Evolutionary conservation across 1,284 basidiomycete genomes (phyloP), one percentile per base, ranked within the genome.

Genomic region (Sporisorium scitamineum): DNA sequence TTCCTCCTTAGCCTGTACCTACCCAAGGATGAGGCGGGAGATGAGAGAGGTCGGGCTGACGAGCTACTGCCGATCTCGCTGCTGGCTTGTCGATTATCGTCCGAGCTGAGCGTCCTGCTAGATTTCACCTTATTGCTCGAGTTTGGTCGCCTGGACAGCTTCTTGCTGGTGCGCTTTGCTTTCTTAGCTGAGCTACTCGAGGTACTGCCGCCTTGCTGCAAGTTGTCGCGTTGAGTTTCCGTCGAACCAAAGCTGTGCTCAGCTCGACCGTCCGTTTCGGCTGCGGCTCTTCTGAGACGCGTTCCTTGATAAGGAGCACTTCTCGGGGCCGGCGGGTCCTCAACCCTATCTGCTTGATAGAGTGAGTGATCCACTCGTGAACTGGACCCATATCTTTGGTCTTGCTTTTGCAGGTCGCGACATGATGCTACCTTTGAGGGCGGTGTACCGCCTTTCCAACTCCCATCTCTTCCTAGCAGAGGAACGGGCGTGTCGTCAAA

Each of bases 1-100:
- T 70, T 64, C 42, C 57, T 69, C 9, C 54, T 27, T 18, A 66
- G 54, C 22, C 54, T 61, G 55, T 61, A 71, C 29, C 55, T 69
- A 27, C 65, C 59, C 44, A 53, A 20, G 8, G 61, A 55, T 7
- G 70, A 63, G 24, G 68, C 47, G 18, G 68, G 68, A 22, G 66
- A 64, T 1, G 61, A 65, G 0, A 47, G 13, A 16, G 32, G 41
- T 2, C 22, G 61, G 1, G 55, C 14, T 3, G 24, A 22, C 14
- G 61, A 41, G 5, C 29, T n/a, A 27, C 24, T 54, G 10, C 54
- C 54, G 1, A 29, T 20, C 10, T 60, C 57, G 24, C 53, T 64
- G 27, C 48, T 64, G 4, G 54, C 34, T 22, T 34, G 37, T 37
- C 29, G 48, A 37, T 7, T 39, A 13, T 27, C 24, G n/a, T 52